Conservation (phyloP, 331 rosid species). For the Ulmus americana region DNA sequence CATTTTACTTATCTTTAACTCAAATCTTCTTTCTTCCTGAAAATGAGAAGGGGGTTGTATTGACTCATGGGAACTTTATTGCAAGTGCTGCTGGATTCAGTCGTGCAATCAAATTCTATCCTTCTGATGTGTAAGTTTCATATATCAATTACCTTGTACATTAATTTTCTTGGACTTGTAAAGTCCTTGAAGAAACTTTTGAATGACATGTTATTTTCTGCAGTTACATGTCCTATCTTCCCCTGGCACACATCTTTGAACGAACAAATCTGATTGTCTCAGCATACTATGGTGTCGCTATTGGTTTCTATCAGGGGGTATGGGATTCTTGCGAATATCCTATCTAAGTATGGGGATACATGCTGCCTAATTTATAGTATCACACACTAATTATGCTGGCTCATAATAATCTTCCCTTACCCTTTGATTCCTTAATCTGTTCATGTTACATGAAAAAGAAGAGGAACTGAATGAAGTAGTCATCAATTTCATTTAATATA, state of each 20-base stretch:
- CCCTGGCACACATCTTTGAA: constrained; percentile 88
- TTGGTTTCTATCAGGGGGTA: constrained; percentile 97
- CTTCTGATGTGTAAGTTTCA: constrained; percentile 68
- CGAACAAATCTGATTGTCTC: constrained; percentile 62
- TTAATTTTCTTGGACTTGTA: background rate
- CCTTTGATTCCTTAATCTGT: too few relatives aligned
- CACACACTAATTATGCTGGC: too few relatives aligned
- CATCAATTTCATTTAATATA: too few relatives aligned
- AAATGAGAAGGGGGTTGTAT: constrained; percentile 66
- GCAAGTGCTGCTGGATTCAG: constrained; percentile 77
- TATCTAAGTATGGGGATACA: background rate
- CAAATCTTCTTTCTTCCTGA: constrained; percentile 14
- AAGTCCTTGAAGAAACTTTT: background rate
- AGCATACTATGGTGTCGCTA: constrained; percentile 61
- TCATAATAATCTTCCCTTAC: too few relatives aligned
- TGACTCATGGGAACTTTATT: constrained; percentile 75
- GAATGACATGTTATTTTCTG: constrained; percentile 20
- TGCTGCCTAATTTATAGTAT: too few relatives aligned
- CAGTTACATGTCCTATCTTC: constrained; percentile 90
- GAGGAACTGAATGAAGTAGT: too few relatives aligned
- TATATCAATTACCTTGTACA: background rate
- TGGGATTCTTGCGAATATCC: constrained; percentile 10
- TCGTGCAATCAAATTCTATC: constrained; percentile 37
- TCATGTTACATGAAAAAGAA: too few relatives aligned
- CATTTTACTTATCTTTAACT: background rate